A percentile compares a stretch with the other conserved stretches of the same genome.
phyloP scores from a whole-genome alignment of 225 moss, liverwort and hornwort genomes.

The Sphagnum tenellum region DNA sequence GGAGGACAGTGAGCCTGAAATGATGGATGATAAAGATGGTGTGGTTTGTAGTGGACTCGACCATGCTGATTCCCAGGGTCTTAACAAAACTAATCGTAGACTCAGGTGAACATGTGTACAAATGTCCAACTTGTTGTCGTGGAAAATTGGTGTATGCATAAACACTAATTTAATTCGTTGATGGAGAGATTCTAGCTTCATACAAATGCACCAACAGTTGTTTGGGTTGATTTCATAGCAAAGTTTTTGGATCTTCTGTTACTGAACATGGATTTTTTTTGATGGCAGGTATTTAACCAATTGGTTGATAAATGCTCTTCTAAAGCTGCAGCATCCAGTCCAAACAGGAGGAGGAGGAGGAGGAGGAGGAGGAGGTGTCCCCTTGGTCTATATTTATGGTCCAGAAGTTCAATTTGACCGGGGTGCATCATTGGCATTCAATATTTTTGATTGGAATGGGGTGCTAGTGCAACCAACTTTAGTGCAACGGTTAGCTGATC shows the following conservation, averaged over 20 bases:
- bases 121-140: no score
- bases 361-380: conserved; percentile 17
- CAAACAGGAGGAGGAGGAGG: conserved; percentile 19
- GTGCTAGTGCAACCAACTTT: conserved; percentile 58
- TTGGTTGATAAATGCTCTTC: conserved; percentile 82
- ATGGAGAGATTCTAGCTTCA: no score
- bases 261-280: conserved; percentile 1
- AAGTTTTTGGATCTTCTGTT: no score
- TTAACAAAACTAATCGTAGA: conserved; percentile 78
- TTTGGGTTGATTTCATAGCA: no score
- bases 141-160: no score
- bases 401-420: conserved; percentile 87
- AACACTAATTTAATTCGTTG: no score
- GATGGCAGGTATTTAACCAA: conserved; percentile 59
- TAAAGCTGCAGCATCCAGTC: conserved; percentile 85
- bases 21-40: conserved; percentile 29
- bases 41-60: conserved; percentile 81
- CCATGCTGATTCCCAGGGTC: conserved; percentile 84
- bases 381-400: conserved; percentile 77
- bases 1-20: conserved; percentile 12
- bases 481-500: conserved; percentile 89
- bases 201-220: no score
- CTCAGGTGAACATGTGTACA: conserved; percentile 20
- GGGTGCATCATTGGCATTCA: conserved; percentile 78
- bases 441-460: conserved; percentile 87